Conservation (phyloP, 495 filamentous ascomycete species). For the Aspergillus heteromorphus region DNA sequence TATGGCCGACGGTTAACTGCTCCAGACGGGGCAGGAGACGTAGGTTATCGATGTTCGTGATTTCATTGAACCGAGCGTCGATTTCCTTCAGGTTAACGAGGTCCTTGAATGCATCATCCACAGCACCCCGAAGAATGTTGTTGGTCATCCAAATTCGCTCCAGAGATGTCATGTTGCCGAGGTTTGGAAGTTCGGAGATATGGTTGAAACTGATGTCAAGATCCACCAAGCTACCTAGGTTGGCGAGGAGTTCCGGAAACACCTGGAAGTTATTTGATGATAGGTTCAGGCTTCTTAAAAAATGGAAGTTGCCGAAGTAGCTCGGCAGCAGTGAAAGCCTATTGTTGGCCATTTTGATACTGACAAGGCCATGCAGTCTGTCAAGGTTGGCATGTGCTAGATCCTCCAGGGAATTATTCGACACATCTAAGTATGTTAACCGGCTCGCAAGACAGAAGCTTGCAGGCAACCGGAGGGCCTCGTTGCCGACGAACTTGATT, state of each 20-base stretch:
- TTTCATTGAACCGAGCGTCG: conserved; percentile 87
- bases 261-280: conserved; percentile 85
- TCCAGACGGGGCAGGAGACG: conserved; percentile 79
- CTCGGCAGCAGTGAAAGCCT: conserved; percentile 67
- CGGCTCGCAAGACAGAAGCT: conserved; percentile 78
- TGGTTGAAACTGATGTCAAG: conserved; percentile 96
- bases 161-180: conserved; percentile 70
- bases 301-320: conserved; percentile 73
- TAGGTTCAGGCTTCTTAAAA: conserved; percentile 76
- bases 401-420: conserved; percentile 86
- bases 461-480: conserved; percentile 77
- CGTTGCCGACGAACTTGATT: conserved; percentile 90
- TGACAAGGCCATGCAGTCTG: conserved; percentile 67
- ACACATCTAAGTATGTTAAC: conserved; percentile 85
- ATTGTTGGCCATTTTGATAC: conserved; percentile 91
- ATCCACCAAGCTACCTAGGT: conserved; percentile 78
- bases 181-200: conserved; percentile 69
- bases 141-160: conserved; percentile 95
- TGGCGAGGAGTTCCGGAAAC: conserved; percentile 80
- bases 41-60: conserved; percentile 80
- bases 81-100: conserved; percentile 80
- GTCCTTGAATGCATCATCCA: conserved; percentile 63
- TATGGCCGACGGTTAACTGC: conserved; percentile 82
- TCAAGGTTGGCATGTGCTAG: conserved; percentile 77
- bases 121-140: conserved; percentile 71